Percentiles rank a stretch among this genome's conserved stretches.
These are phyloP conservation scores for Colletotrichum lindemuthianum DNA, from an alignment of 2,329 filamentous ascomycete species.

Conservation along the genomic window DNA sequence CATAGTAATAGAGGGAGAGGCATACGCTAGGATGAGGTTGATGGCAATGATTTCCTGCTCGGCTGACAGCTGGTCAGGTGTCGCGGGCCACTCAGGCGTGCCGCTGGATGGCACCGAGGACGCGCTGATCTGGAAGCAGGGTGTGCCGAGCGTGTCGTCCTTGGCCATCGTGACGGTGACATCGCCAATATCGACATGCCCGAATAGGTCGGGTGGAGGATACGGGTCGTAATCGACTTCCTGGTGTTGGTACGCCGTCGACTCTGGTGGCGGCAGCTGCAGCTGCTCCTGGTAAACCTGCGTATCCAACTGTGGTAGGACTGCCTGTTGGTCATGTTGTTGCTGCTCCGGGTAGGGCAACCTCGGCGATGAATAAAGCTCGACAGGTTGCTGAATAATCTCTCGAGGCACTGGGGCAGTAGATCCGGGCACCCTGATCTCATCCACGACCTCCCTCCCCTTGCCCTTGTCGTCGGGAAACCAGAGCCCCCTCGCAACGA, in stretches of 20 bases:
- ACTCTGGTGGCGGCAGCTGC: constrained; percentile 25
- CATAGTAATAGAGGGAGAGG: constrained; percentile 3
- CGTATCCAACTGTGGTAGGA: not conserved
- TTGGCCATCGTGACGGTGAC: constrained; percentile 54
- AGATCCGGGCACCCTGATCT: not conserved
- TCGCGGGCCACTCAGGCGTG: constrained; percentile 35
- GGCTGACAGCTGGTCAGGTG: constrained; percentile 43
- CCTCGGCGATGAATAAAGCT: not conserved
- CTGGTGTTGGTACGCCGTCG: constrained; percentile 7
- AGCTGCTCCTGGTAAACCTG: constrained; percentile 7
- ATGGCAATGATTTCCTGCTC: constrained; percentile 57
- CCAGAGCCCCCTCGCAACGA: constrained; percentile 42
- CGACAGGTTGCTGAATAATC: not conserved
- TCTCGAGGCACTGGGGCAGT: too few species aligned
- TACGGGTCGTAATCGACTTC: constrained; percentile 25
- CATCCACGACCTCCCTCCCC: constrained; percentile 8
- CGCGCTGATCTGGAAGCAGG: constrained; percentile 54
- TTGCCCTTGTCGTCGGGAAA: constrained; percentile 18
- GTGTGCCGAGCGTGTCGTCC: constrained; percentile 52
- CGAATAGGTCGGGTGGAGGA: constrained; percentile 43
- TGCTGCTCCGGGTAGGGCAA: not conserved
- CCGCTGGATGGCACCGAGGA: constrained; percentile 38
- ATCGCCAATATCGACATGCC: constrained; percentile 48
- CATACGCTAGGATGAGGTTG: constrained; percentile 65
- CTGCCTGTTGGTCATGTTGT: not conserved